A percentile compares a stretch with the other conserved stretches of the same genome.
These are phyloP conservation scores for Saccharum officinarum DNA, from an alignment of 176 grass and related monocot species.

Conservation along the genomic window DNA sequence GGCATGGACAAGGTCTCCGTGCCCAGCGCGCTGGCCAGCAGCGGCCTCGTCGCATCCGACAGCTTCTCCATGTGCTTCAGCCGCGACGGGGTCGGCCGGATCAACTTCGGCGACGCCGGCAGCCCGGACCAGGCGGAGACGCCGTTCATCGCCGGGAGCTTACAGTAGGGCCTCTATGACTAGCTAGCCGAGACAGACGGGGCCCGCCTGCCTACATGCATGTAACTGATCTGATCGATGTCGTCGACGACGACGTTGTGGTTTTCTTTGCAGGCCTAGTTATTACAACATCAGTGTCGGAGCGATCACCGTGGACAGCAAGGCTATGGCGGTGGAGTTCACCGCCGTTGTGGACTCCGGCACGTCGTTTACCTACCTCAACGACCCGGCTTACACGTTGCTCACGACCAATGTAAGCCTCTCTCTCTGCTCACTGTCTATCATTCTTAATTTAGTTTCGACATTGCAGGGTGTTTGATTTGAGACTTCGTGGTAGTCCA, in stretches of 20 bases:
- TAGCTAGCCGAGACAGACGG: background rate
- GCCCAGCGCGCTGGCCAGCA: slow-evolving; percentile 48
- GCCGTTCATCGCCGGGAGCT: slow-evolving; percentile 33
- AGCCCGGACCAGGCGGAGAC: slow-evolving; percentile 55
- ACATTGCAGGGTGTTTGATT: too few species aligned
- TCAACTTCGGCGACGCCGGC: slow-evolving; percentile 80
- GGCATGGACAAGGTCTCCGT: slow-evolving; percentile 62
- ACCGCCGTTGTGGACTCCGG: slow-evolving; percentile 68
- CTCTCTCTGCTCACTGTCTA: too few species aligned
- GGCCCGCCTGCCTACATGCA: too few species aligned
- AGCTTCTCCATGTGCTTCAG: slow-evolving; percentile 59
- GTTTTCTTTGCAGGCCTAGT: background rate
- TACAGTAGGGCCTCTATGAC: background rate
- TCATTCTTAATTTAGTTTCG: too few species aligned
- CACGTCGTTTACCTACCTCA: slow-evolving; percentile 55
- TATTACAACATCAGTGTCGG: slow-evolving; percentile 64
- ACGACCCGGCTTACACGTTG: slow-evolving; percentile 45
- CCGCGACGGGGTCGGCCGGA: slow-evolving; percentile 48
- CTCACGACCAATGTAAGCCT: slow-evolving; percentile 37
- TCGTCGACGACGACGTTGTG: too few species aligned
- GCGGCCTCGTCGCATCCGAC: slow-evolving; percentile 24
- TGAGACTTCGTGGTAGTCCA: too few species aligned
- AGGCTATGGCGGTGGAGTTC: slow-evolving; percentile 29
- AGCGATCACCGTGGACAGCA: slow-evolving; percentile 32
- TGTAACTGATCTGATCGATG: too few species aligned